Base-by-base conservation (phyloP, 768 basidiomycete genomes). In the Phallus indusiatus region DNA sequence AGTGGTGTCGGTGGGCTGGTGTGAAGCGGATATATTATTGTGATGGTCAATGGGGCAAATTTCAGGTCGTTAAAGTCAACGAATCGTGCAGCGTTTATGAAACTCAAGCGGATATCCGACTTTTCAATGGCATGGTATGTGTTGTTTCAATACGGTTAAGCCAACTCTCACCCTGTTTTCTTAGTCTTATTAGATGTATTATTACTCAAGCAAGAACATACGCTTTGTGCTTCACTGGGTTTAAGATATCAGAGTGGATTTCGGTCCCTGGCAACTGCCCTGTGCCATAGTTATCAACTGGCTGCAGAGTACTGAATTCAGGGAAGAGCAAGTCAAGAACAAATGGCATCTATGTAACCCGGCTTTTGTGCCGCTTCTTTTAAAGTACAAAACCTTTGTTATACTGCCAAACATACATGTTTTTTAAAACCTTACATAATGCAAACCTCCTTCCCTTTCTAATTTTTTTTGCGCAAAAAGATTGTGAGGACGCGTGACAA, bases 1-100 rank as follows among this genome's bases (percentile, higher is more conserved):
- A 78, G 56, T 83, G 79, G 79, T 82, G 78, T 63, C 69, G 70
- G 48, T 82, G 81, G 80, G 78, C 79, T 20, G 80, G 80, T 0
- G 74, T 83, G 60, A 79, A 76, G 68, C 74, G 81, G 46, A 75
- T 82, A 47, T 82, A 80, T 62, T 76, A 81, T 61, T 46, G 78
- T 76, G 73, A 79, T 56, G 69, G 66, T 7, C 68, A 64, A 17
- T 68, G 65, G 42, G 68, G 67, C 9, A 66, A 65, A 56, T 75
- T 76, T 49, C 72, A 73, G 1, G 72, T 78, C 48, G 68, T 80
- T 48, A 81, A 81, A 67, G 78, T 79, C 55, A 75, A 76, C 56
- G 71, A 71, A 42, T 68, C 69, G 18, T 65, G 67, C 54, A 61
- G 60, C n/a, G 68, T 68, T 54, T 80, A 81, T 59, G 74, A 76